Evolutionary conservation across 257 asterid genomes (phyloP), one percentile per base, ranked within the genome.

Genomic region (Salvia hispanica): DNA sequence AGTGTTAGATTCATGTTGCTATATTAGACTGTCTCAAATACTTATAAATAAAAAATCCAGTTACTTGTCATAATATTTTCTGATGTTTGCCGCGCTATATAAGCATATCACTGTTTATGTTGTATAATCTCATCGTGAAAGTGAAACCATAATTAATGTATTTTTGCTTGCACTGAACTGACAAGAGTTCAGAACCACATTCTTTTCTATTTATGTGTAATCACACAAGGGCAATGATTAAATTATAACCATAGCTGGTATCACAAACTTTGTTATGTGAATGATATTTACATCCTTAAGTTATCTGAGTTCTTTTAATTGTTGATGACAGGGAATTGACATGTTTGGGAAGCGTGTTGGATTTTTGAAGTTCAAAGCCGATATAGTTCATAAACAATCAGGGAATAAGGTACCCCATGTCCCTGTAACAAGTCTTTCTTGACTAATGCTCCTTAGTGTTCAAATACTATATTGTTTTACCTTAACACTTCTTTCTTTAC

Each of bases 281-380:
- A 31, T 42, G 21, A 42, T 54, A 36, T 59, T 74, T 48, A 12
- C 11, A 6, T 54, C 16, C 42, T 50, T 51, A 12, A 57, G 63
- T 46, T 68, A 71, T 13, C 73, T 71, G 61, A 64, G 64, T 34
- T 46, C 5, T 34, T 77, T 58, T 50, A 31, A 14, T 78, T 78
- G 42, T 76, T 77, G 31, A 70, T 78, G 66, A 28, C 81, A 92
- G 98, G 86, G 84, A 14, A 89, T 90, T 55, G 98, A 92, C 79
- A 92, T 92, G 98, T 92, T 92, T 72, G 98, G 97, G 55, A 86
- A 81, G 64, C 95, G 92, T 54, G 88, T 90, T 78, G 98, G 98
- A 28, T 92, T 92, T 85, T 78, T 92, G 34, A 92, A 92, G 78
- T 92, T 92, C 80, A 86, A 81, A 77, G 98, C 98, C 48, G 98